These are phyloP conservation scores for Lecanicillium sp. DNA, from an alignment of 2,329 filamentous ascomycete species.

Conservation along the genomic window DNA sequence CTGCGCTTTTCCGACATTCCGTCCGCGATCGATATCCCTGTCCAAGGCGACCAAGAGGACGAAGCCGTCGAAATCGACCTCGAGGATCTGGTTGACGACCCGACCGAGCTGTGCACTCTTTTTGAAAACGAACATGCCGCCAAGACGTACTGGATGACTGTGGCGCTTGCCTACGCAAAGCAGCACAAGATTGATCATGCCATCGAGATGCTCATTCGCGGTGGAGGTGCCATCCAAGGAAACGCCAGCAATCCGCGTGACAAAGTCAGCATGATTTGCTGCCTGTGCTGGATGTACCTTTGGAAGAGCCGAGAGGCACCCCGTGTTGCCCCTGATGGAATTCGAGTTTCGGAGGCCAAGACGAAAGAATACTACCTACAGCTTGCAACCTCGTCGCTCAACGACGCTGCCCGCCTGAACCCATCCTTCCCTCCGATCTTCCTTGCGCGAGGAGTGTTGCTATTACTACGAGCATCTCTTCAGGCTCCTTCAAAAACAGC, in stretches of 20 bases:
- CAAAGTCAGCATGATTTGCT: slow-evolving; percentile 74
- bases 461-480: slow-evolving; percentile 78
- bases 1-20: slow-evolving; percentile 56
- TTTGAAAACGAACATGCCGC: slow-evolving; percentile 90
- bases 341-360: slow-evolving; percentile 61
- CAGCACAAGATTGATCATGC: slow-evolving; percentile 85
- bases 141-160: slow-evolving; percentile 96
- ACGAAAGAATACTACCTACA: slow-evolving; percentile 93
- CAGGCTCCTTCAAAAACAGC: slow-evolving; percentile 65
- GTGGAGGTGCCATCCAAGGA: slow-evolving; percentile 60
- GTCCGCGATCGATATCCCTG: slow-evolving; percentile 56
- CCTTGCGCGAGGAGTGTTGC: slow-evolving; percentile 81
- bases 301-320: slow-evolving; percentile 79
- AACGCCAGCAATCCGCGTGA: slow-evolving; percentile 69
- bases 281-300: slow-evolving; percentile 84
- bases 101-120: slow-evolving; percentile 87
- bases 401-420: slow-evolving; percentile 91
- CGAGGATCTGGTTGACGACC: slow-evolving; percentile 83
- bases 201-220: slow-evolving; percentile 65
- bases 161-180: slow-evolving; percentile 92
- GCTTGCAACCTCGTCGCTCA: slow-evolving; percentile 80
- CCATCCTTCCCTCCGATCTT: slow-evolving; percentile 87
- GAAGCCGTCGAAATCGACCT: slow-evolving; percentile 88
- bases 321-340: slow-evolving; percentile 52
- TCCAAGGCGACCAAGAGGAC: slow-evolving; percentile 55